Evolutionary conservation across 1,284 basidiomycete genomes (phyloP).

Genomic region (Volvariella volvacea): DNA sequence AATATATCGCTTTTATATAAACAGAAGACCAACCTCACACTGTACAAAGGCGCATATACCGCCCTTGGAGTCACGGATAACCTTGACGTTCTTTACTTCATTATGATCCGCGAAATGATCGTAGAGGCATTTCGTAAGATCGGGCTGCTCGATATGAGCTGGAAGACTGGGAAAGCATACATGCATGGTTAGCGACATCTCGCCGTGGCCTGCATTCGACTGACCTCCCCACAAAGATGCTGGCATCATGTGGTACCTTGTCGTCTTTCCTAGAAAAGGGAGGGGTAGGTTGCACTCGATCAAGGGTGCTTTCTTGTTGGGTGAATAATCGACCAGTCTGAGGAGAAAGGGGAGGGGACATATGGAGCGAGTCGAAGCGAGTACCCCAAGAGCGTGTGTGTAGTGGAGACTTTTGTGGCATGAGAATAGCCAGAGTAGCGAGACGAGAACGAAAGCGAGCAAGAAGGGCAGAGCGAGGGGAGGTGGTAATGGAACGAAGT

Average conservation of each 20-base stretch:
- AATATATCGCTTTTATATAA: constrained; percentile 7
- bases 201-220: constrained; percentile 6
- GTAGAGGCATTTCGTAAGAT: constrained; percentile 50
- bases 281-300: constrained; percentile 7
- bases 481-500: neutral
- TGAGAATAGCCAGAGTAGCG: constrained; percentile 15
- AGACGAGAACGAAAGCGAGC: constrained; percentile 9
- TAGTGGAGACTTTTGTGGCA: constrained; percentile 32
- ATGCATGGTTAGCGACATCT: constrained; percentile 3
- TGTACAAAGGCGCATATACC: constrained; percentile 77
- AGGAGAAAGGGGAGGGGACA: constrained; percentile 30
- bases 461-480: constrained; percentile 6
- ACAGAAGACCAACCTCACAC: constrained; percentile 50
- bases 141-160: constrained; percentile 52
- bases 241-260: constrained; percentile 62
- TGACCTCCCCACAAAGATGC: constrained; percentile 76
- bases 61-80: constrained; percentile 67
- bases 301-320: neutral
- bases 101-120: constrained; percentile 58
- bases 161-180: constrained; percentile 48
- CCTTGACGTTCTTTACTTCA: constrained; percentile 62
- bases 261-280: constrained; percentile 28
- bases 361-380: constrained; percentile 51
- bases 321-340: constrained; percentile 13
- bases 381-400: constrained; percentile 55